Evolutionary conservation across 2,329 filamentous ascomycete species (phyloP), one percentile per base, ranked within the genome.

Genomic region (Colletotrichum sansevieriae): DNA sequence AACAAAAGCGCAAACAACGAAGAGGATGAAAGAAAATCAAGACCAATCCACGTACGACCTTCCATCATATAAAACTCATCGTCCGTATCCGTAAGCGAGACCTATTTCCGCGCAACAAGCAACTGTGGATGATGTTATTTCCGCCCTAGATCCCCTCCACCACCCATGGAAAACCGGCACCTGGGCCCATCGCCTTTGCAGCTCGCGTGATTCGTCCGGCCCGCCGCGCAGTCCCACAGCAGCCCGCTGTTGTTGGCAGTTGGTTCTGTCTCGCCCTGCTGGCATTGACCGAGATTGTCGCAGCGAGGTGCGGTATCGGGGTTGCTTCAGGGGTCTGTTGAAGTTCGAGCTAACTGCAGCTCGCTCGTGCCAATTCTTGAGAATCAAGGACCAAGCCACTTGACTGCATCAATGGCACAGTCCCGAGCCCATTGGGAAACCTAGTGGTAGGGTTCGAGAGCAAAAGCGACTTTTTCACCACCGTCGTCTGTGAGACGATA

Each of bases 291-390:
- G 41, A n/a, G 56, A 56, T 13, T 33, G 11, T 12, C 13, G 44
- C 20, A 41, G 20, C 29, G 54, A 43, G 47, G 54, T 58, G 67
- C 67, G 63, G 51, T 68, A 70, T 70, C 63, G 67, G 67, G 29
- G 15, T 20, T 13, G 5, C 13, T 39, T 4, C 35, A 39, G 43
- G 22, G 12, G 2, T 13, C 10, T 13, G 57, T 3, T 22, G 59
- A 33, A n/a, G 10, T 4, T 49, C 11, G 20, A 60, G 4, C 57
- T 60, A 43, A 49, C 57, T 43, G 9, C 12, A 56, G 54, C 54
- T 43, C 54, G 29, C 15, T 25, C 15, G 10, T n/a, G 15, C 35
- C 35, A 29, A 25, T 41, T 41, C 6, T 35, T 11, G 25, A 52
- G 7, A 35, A 9, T 39, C 12, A 2, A 13, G n/a, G 0, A 52